Evolutionary conservation across 169 alveolate species (phyloP).

Genomic region (Plasmodium cynomolgi): DNA sequence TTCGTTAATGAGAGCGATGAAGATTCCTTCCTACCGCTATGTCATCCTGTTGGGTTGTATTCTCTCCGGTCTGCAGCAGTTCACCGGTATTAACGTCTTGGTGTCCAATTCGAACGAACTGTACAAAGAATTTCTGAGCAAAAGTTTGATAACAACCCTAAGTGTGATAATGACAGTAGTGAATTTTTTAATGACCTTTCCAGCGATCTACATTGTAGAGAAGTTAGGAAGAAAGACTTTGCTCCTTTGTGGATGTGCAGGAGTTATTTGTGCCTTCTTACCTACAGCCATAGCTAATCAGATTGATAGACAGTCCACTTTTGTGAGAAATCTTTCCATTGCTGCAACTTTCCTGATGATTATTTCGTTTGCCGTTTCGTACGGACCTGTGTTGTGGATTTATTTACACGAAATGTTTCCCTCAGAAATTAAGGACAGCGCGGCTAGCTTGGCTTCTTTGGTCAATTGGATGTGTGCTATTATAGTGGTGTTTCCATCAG

Average conservation of each 20-base stretch:
- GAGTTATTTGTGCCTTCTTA: conserved; percentile 55
- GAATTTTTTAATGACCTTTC: conserved; percentile 81
- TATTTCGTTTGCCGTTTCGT: conserved; percentile 86
- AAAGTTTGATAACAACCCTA: conserved; percentile 77
- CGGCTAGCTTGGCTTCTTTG: conserved; percentile 84
- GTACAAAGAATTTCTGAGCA: conserved; percentile 78
- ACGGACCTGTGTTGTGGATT: conserved; percentile 91
- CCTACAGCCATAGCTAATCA: conserved; percentile 82
- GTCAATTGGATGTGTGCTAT: conserved; percentile 87
- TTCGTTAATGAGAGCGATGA: conserved; percentile 77
- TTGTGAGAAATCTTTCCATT: conserved; percentile 66
- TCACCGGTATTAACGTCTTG: conserved; percentile 88
- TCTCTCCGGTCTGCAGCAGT: conserved; percentile 86
- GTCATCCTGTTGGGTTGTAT: conserved; percentile 83
- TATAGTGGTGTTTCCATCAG: conserved; percentile 85
- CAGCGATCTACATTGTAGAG: conserved; percentile 82
- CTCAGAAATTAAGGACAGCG: conserved; percentile 87
- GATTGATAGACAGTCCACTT: background rate
- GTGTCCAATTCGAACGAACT: conserved; percentile 87
- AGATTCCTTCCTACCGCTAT: conserved; percentile 79
- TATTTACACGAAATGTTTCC: conserved; percentile 89
- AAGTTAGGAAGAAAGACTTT: conserved; percentile 86
- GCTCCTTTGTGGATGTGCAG: conserved; percentile 80
- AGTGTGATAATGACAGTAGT: conserved; percentile 77
- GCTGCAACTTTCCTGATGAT: conserved; percentile 83